phyloP scores from a whole-genome alignment of 225 moss, liverwort and hornwort genomes.

The Physcomitrellopsis africana region DNA sequence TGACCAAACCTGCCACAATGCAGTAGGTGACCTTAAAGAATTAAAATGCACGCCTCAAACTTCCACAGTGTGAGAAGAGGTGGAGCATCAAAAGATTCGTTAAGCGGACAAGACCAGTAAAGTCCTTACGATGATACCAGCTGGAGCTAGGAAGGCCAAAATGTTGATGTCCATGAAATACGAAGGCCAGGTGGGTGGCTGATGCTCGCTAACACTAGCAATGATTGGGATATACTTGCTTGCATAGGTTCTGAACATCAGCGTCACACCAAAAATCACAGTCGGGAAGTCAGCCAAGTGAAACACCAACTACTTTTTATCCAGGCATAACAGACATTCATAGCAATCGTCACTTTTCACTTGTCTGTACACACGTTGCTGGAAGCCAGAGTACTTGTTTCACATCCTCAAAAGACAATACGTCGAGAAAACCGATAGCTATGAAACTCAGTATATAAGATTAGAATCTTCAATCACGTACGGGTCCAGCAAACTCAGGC shows the following conservation, averaged over 20 bases:
- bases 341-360: neutral
- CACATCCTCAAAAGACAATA: constrained; percentile 10
- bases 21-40: neutral
- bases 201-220: constrained; percentile 99
- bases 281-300: constrained; percentile 18
- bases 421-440: constrained; percentile 8
- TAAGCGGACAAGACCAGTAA: constrained; percentile 16
- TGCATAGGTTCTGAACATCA: constrained; percentile 82
- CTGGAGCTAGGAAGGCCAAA: constrained; percentile 93
- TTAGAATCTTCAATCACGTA: constrained; percentile 41
- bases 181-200: constrained; percentile 99
- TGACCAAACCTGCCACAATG: neutral
- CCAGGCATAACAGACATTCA: constrained; percentile 10
- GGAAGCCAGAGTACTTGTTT: constrained; percentile 20
- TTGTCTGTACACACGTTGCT: neutral
- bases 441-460: constrained; percentile 29
- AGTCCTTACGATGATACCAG: constrained; percentile 88
- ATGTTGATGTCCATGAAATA: constrained; percentile 99
- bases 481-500: constrained; percentile 99
- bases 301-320: constrained; percentile 17
- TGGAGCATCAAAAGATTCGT: constrained; percentile 15
- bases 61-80: neutral
- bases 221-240: constrained; percentile 99
- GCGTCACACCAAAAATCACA: constrained; percentile 29
- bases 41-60: constrained; percentile 5